Conservation (phyloP, 78 protist genomes). For the Emiliania huxleyi region DNA sequence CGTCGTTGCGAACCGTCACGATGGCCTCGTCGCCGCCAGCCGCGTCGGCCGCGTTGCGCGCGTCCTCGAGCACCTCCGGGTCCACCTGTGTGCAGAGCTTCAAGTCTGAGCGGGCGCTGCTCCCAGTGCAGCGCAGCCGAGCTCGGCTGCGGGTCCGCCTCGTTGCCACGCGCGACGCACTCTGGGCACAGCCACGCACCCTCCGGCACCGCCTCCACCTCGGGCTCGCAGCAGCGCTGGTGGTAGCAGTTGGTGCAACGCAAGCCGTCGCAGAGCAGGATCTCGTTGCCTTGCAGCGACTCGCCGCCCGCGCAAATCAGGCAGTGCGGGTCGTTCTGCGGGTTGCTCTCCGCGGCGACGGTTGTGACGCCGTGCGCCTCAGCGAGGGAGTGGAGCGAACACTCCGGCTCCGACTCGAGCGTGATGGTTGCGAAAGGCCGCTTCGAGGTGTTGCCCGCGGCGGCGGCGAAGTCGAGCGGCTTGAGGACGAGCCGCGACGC, state of each 20-base stretch:
- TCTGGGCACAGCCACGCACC: background rate
- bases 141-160: background rate
- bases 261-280: slow-evolving; percentile 4
- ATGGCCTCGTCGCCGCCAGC: background rate
- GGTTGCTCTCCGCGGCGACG: no score
- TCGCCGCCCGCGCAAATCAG: background rate
- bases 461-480: background rate
- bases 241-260: background rate
- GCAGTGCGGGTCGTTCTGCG: slow-evolving; percentile 25
- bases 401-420: background rate
- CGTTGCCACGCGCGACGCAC: background rate
- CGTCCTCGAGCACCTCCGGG: background rate
- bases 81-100: no score
- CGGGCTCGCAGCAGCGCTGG: background rate
- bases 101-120: no score
- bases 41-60: background rate
- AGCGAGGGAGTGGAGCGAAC: background rate
- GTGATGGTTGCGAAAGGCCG: background rate
- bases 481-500: background rate
- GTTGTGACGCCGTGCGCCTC: background rate
- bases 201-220: background rate
- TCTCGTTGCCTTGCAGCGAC: background rate
- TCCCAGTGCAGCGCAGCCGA: no score
- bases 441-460: background rate
- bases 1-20: background rate